Percentiles rank a stretch among this genome's conserved stretches.
These are phyloP conservation scores for Neurospora hispaniola DNA, from an alignment of 495 filamentous ascomycete genomes.

Conservation along the genomic window DNA sequence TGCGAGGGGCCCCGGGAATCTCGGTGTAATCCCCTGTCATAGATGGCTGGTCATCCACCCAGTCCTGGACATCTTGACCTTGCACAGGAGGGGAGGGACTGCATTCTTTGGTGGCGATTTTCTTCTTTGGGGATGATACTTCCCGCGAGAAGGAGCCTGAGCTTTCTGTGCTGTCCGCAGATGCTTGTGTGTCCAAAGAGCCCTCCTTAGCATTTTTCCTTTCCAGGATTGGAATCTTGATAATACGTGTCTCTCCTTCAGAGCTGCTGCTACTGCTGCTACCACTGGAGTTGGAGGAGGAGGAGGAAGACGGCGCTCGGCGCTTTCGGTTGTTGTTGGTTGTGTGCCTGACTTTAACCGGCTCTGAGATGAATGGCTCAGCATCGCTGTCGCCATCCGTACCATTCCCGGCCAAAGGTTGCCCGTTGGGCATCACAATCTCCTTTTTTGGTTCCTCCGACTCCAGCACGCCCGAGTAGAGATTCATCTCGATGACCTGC, in stretches of 20 bases:
- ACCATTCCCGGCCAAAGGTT: background rate
- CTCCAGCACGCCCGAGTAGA: conserved; percentile 13
- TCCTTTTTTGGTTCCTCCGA: conserved; percentile 3
- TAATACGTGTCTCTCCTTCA: conserved; percentile 7
- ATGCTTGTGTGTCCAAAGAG: background rate
- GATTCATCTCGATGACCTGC: conserved; percentile 16
- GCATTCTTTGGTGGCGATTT: background rate
- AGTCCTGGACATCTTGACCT: background rate
- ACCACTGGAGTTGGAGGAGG: background rate
- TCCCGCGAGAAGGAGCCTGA: background rate
- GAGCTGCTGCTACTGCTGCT: conserved; percentile 4
- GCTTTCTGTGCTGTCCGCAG: background rate
- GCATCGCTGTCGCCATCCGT: background rate
- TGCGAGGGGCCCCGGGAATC: background rate
- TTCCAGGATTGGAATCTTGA: conserved; percentile 11
- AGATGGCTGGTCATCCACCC: background rate
- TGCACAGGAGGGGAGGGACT: background rate
- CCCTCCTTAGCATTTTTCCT: background rate
- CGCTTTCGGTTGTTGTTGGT: conserved; percentile 11
- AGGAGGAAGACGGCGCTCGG: conserved; percentile 5
- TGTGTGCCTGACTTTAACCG: background rate
- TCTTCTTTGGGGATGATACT: background rate
- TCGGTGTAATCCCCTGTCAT: background rate
- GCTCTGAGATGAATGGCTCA: background rate
- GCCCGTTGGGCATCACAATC: background rate